These are phyloP conservation scores for Fremontodendron californicum DNA, from an alignment of 345 rosid species.

Conservation along the genomic window DNA sequence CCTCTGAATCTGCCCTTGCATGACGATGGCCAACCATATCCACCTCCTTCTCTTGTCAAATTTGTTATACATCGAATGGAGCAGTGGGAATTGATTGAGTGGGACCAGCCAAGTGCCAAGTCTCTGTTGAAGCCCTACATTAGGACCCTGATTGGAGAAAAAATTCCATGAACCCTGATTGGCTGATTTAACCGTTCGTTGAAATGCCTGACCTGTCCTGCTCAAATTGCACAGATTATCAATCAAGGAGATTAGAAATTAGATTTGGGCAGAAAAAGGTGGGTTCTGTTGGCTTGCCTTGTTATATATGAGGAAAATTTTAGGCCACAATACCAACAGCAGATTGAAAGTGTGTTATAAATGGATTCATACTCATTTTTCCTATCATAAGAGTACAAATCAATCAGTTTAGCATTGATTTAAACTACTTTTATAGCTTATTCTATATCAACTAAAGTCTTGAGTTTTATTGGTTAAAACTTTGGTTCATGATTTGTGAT, in stretches of 20 bases:
- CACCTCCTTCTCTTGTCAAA: too few relatives aligned
- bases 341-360: background rate
- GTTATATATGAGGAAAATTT: background rate
- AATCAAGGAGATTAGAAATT: slow-evolving; percentile 65
- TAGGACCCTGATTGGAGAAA: too few relatives aligned
- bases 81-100: too few relatives aligned
- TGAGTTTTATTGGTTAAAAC: background rate
- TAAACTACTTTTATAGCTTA: background rate
- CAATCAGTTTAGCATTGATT: background rate
- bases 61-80: too few relatives aligned
- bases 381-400: background rate
- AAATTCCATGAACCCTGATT: too few relatives aligned
- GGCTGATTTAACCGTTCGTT: too few relatives aligned
- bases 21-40: too few relatives aligned
- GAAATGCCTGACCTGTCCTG: too few relatives aligned
- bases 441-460: background rate
- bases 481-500: background rate
- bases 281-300: background rate
- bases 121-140: too few relatives aligned
- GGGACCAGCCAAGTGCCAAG: too few relatives aligned
- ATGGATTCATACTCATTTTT: background rate
- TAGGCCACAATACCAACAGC: background rate
- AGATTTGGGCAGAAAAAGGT: slow-evolving; percentile 96
- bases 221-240: slow-evolving; percentile 13
- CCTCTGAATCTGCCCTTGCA: too few relatives aligned